Base-by-base conservation (phyloP, 164 flowering plant genomes). In the Liriodendron chinense region DNA sequence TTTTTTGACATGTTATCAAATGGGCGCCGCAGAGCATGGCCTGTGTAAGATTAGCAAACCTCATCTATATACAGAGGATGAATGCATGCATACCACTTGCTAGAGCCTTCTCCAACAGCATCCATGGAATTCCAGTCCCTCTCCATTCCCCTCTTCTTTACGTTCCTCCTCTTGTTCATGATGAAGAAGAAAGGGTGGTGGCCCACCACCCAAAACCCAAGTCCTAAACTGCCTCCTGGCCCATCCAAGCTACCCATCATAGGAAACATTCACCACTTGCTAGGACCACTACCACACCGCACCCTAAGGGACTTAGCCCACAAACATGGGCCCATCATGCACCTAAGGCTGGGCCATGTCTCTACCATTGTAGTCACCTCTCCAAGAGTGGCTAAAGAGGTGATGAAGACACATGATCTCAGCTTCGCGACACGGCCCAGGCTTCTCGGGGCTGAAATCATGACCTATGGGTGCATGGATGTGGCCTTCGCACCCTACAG, bases 401-500 rank as follows among this genome's bases (percentile, higher is more conserved):
- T 79, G 22, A 59, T 82, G 75, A 76, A 76, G 59, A 78, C 78
- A 23, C 71, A 82, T 56, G 81, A 79, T 21, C 72, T 81, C 12
- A 57, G 5, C 6, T 81, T 81, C 24, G 72, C 81, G 0, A 18
- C 67, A 4, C 47, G 81, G 64, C 77, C 79, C 7, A 9, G 62
- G 13, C 56, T 74, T 26, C 62, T 76, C 28, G 67, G 71, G 7
- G 22, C 72, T 5, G 73, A 47, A 61, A 70, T 70, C n/a, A 34
- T 77, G 24, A 14, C 70, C 7, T 77, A 77, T 71, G 77, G 67
- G 21, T 75, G 50, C 18, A 63, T 59, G 21, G 59, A 75, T 57
- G 66, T 83, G 2, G 77, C 53, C 14, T 81, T 81, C 43, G 47
- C 88, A 10, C 86, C 86, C 2, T 86, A 76, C 59, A 83, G 85